Conservation (phyloP, 1,284 basidiomycete genomes). For the Boletus smithii region DNA sequence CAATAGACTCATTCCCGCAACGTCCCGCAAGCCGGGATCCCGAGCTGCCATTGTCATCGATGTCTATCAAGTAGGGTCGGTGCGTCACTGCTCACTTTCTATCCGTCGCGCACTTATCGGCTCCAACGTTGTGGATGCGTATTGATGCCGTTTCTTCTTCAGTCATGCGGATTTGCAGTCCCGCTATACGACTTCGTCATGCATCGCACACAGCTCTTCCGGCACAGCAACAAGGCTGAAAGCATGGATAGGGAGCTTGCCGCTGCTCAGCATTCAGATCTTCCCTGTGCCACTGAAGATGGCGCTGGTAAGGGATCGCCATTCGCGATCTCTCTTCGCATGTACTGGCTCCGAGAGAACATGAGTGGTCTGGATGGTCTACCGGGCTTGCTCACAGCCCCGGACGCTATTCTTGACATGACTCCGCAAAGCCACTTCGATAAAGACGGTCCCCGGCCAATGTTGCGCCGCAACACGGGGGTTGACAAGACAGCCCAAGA, state of each 20-base stretch:
- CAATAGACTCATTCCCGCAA: constrained; percentile 40
- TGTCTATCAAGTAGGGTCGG: constrained; percentile 48
- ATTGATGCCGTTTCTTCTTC: not conserved
- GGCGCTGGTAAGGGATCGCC: not conserved
- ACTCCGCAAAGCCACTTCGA: constrained; percentile 20
- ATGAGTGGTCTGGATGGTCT: constrained; percentile 51
- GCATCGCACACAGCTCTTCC: constrained; percentile 41
- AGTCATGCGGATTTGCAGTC: constrained; percentile 56
- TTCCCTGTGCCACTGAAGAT: not conserved
- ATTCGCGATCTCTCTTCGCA: constrained; percentile 37
- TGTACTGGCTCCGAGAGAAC: constrained; percentile 47
- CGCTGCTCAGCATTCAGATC: not conserved
- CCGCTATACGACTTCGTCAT: constrained; percentile 48
- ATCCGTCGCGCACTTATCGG: not conserved
- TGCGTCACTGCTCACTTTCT: constrained; percentile 29
- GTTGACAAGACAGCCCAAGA: not conserved
- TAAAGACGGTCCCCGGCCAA: constrained; percentile 7
- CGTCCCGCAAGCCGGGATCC: constrained; percentile 48
- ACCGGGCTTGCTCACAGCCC: constrained; percentile 34
- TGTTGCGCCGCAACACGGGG: constrained; percentile 1
- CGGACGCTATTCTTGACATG: constrained; percentile 16
- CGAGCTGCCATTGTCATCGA: constrained; percentile 51
- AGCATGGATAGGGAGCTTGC: constrained; percentile 17
- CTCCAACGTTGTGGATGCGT: not conserved
- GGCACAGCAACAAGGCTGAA: constrained; percentile 31